Conservation (phyloP, 148 eudicot genomes). For the Nepenthes gracilis region DNA sequence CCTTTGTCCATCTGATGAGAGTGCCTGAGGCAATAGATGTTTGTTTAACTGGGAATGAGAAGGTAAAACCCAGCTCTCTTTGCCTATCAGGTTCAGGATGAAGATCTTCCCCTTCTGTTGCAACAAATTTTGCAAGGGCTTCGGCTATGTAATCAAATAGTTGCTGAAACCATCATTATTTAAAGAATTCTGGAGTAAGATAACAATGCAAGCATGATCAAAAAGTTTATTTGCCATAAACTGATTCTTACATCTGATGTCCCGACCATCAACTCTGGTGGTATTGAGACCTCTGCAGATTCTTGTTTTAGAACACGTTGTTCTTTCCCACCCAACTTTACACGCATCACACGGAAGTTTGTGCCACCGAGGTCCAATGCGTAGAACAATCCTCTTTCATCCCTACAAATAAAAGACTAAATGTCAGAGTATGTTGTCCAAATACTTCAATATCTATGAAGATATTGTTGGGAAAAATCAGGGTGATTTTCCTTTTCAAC, state of each 20-base stretch:
- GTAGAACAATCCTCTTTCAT: constrained; percentile 82
- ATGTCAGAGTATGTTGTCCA: not conserved
- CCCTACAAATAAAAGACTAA: constrained; percentile 28
- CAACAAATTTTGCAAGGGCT: constrained; percentile 81
- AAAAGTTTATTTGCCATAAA: constrained; percentile 1
- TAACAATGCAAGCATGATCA: constrained; percentile 2
- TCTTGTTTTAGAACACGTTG: constrained; percentile 54
- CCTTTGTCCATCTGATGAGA: constrained; percentile 93
- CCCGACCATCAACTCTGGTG: constrained; percentile 81
- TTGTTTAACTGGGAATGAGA: constrained; percentile 94
- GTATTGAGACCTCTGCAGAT: constrained; percentile 73
- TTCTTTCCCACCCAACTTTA: constrained; percentile 76
- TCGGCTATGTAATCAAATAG: constrained; percentile 82
- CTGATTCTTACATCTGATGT: constrained; percentile 55
- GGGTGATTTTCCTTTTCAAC: not conserved
- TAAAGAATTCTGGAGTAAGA: constrained; percentile 10
- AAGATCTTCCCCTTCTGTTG: constrained; percentile 72
- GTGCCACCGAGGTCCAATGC: constrained; percentile 99
- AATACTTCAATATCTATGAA: too few species aligned
- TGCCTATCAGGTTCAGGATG: constrained; percentile 65
- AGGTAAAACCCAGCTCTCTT: constrained; percentile 96
- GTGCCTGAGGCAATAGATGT: constrained; percentile 68
- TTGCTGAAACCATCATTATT: constrained; percentile 43
- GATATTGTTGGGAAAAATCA: not conserved
- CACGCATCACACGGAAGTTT: constrained; percentile 89